These are phyloP conservation scores for Microstroma glucosiphilum DNA, from an alignment of 1,284 basidiomycete genomes.

Conservation along the genomic window DNA sequence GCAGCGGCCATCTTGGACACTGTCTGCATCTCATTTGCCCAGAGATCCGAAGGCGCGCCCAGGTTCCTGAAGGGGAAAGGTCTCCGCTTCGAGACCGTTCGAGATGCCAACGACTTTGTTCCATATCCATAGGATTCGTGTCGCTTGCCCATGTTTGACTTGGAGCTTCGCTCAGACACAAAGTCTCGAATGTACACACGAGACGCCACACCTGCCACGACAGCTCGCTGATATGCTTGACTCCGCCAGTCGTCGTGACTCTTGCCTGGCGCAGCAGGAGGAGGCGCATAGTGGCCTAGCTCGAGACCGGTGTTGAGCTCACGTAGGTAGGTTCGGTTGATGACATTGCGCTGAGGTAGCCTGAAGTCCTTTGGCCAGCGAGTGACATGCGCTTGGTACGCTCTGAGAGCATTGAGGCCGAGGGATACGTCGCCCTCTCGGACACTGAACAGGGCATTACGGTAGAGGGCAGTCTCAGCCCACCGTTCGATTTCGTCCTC, in stretches of 20 bases:
- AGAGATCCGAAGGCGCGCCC: slow-evolving; percentile 27
- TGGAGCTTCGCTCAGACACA: slow-evolving; percentile 28
- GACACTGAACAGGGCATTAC: slow-evolving; percentile 41
- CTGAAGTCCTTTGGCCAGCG: slow-evolving; percentile 46
- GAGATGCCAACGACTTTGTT: slow-evolving; percentile 23
- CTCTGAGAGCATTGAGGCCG: slow-evolving; percentile 37
- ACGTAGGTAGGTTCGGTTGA: slow-evolving; percentile 37
- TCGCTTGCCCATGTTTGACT: slow-evolving; percentile 24
- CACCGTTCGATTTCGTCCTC: slow-evolving; percentile 48
- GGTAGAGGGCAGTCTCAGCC: slow-evolving; percentile 46
- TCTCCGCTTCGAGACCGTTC: slow-evolving; percentile 40
- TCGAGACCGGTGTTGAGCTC: slow-evolving; percentile 36
- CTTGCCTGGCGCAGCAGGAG: slow-evolving; percentile 21
- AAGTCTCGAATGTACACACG: slow-evolving; percentile 38
- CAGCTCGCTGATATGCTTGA: slow-evolving; percentile 35
- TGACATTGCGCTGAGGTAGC: slow-evolving; percentile 42
- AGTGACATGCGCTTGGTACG: slow-evolving; percentile 43
- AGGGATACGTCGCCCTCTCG: slow-evolving; percentile 25
- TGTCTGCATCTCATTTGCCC: slow-evolving; percentile 40
- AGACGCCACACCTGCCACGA: slow-evolving; percentile 31
- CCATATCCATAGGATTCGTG: slow-evolving; percentile 15
- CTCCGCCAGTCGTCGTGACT: slow-evolving; percentile 37
- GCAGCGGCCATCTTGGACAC: slow-evolving; percentile 25
- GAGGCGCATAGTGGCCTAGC: slow-evolving; percentile 23
- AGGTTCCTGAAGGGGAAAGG: slow-evolving; percentile 24